Base-by-base conservation (phyloP, 176 grass and related monocot species). In the Eremochloa ophiuroides region DNA sequence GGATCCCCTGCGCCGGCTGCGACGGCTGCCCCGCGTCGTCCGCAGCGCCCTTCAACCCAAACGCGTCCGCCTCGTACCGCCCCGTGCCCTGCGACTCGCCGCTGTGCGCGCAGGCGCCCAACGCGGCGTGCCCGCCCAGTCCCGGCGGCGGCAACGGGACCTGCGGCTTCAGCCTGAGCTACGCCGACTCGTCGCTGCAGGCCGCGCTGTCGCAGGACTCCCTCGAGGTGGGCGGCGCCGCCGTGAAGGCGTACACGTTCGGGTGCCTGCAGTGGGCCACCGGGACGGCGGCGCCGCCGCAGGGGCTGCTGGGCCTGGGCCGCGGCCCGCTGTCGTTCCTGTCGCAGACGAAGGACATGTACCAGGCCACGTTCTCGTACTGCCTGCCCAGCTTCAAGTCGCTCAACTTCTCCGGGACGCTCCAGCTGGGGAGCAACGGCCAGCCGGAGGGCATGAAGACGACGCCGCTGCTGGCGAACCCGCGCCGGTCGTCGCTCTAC, bases 321-420 rank as follows among this genome's bases (percentile, higher is more conserved):
- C 91, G 91, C 0, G 94, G 94, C 10, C 76, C 89, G 0, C 89
- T 97, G 26, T 97, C 94, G 1, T 94, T 97, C 85, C 75, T 94
- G 61, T 87, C 94, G 2, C 94, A 97, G 64, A 97, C 91, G 53
- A 92, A 86, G 73, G 59, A 73, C 73, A 81, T 88, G 34, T 97
- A 97, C 72, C 77, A n/a, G 10, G 77, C 76, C 9, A 85, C 87
- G 6, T 97, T 94, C 88, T 97, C 94, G 47, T 97, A 97, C 89
- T 97, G 94, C 71, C 91, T 97, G 14, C 94, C 94, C 0, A 85
- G 94, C 80, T 97, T 83, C 80, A 97, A 86, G 76, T 94, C 94
- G 10, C 33, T 90, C 8, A 94, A 97, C 80, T 97, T 97, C 87
- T 90, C 94, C 55, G 94, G 94, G 18, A 94, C 94, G 37, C 94